Conservation (phyloP, 805 yeast genomes). For the Pichia ethanolica region DNA sequence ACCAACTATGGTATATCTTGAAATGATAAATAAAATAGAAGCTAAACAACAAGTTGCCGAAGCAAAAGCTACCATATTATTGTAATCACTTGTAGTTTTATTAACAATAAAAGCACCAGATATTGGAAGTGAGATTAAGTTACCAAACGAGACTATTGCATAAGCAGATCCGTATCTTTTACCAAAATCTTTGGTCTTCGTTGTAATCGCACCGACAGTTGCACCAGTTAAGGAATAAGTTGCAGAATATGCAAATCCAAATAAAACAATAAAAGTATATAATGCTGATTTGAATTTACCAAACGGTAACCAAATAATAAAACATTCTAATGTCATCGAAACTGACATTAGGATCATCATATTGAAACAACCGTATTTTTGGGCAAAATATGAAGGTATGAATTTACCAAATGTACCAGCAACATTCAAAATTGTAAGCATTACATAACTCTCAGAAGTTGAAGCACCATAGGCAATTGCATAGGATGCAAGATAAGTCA, state of each 20-base stretch:
- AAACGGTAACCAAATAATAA: conserved; percentile 60
- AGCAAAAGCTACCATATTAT: conserved; percentile 29
- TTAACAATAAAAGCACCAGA: conserved; percentile 32
- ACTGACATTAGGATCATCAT: conserved; percentile 41
- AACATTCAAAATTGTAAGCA: conserved; percentile 41
- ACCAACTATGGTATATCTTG: conserved; percentile 42
- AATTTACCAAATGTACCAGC: conserved; percentile 35
- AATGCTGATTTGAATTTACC: conserved; percentile 37
- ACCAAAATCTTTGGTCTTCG: conserved; percentile 51
- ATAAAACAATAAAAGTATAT: conserved; percentile 43
- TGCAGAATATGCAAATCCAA: conserved; percentile 54
- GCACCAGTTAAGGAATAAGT: conserved; percentile 58
- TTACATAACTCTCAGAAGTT: conserved; percentile 35
- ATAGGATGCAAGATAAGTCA: conserved; percentile 48
- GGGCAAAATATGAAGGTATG: conserved; percentile 28
- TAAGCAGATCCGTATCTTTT: conserved; percentile 62
- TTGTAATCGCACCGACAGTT: conserved; percentile 51
- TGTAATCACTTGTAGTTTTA: conserved; percentile 28
- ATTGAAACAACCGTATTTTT: conserved; percentile 44
- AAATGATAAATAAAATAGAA: conserved; percentile 33
- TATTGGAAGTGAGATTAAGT: conserved; percentile 41
- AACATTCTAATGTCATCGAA: conserved; percentile 38
- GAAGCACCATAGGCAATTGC: conserved; percentile 41
- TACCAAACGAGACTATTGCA: conserved; percentile 46
- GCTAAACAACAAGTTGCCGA: conserved; percentile 20